phyloP scores from a whole-genome alignment of 1,139 yeast genomes.

The Geotrichum candidum region DNA sequence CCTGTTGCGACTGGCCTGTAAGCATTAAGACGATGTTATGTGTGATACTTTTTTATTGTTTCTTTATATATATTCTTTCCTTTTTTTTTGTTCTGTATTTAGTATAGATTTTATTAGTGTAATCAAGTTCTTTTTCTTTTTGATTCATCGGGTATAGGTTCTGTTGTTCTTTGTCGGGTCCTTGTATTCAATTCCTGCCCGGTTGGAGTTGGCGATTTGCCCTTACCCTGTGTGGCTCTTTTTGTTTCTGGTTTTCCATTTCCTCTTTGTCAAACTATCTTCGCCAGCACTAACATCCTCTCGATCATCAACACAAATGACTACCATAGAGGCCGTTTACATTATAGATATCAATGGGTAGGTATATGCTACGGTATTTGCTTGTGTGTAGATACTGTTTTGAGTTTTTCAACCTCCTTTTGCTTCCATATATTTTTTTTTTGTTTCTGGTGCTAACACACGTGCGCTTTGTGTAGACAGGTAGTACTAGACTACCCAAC shows the following conservation, averaged over 20 bases:
- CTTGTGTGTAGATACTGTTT: not conserved
- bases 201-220: not conserved
- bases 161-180: not conserved
- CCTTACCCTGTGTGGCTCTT: not conserved
- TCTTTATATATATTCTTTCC: not conserved
- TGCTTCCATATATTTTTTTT: constrained; percentile 11
- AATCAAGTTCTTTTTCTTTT: not conserved
- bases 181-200: not conserved
- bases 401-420: not conserved
- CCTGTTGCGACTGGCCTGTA: constrained; percentile 9
- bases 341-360: constrained; percentile 53
- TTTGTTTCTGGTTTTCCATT: not conserved
- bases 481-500: constrained; percentile 55
- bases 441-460: not conserved
- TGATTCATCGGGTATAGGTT: not conserved
- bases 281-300: not conserved
- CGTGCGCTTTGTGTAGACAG: constrained; percentile 30
- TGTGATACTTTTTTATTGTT: not conserved
- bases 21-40: not conserved
- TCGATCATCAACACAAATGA: constrained; percentile 29
- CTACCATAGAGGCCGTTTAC: constrained; percentile 55
- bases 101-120: not conserved
- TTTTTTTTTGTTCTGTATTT: not conserved
- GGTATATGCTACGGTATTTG: constrained; percentile 19
- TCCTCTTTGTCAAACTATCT: not conserved